phyloP scores from a whole-genome alignment of 345 rosid genomes.

The Rhodamnia rubescens region DNA sequence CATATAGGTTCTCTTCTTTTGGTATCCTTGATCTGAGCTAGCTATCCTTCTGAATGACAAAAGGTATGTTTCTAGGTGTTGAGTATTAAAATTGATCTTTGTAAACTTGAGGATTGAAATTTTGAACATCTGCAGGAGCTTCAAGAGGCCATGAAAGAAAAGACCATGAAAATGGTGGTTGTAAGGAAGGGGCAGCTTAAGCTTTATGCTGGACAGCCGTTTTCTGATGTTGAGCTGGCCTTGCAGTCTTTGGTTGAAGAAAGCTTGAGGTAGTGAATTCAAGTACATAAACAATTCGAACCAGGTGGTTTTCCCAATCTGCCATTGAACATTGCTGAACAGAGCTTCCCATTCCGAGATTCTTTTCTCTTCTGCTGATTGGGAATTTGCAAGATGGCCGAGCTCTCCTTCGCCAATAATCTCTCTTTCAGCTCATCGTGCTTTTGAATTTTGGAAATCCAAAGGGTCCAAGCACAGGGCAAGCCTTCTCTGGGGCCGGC shows the following conservation, averaged over 20 bases:
- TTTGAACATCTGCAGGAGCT: conserved; percentile 42
- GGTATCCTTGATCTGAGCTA: neutral
- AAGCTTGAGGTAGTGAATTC: neutral
- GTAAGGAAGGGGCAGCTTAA: conserved; percentile 67
- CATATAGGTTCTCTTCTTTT: neutral
- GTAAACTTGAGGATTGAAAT: neutral
- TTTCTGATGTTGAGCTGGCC: conserved; percentile 58
- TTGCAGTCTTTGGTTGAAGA: conserved; percentile 37
- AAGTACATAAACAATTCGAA: neutral
- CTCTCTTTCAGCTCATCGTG: neutral
- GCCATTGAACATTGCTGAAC: neutral
- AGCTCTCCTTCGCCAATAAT: neutral
- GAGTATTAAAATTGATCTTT: neutral
- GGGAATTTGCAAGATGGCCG: neutral
- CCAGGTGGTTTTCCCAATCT: neutral
- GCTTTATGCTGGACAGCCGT: conserved; percentile 70
- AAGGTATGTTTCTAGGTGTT: neutral
- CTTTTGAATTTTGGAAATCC: neutral
- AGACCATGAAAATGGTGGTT: conserved; percentile 40
- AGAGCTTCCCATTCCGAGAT: neutral
- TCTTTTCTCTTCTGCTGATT: neutral
- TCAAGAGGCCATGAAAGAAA: conserved; percentile 27
- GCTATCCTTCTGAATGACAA: neutral
- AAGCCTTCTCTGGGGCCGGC: neutral
- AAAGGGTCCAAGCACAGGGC: neutral